Base-by-base conservation (phyloP, 768 basidiomycete genomes). In the Rhodosporidiobolus sp. region DNA sequence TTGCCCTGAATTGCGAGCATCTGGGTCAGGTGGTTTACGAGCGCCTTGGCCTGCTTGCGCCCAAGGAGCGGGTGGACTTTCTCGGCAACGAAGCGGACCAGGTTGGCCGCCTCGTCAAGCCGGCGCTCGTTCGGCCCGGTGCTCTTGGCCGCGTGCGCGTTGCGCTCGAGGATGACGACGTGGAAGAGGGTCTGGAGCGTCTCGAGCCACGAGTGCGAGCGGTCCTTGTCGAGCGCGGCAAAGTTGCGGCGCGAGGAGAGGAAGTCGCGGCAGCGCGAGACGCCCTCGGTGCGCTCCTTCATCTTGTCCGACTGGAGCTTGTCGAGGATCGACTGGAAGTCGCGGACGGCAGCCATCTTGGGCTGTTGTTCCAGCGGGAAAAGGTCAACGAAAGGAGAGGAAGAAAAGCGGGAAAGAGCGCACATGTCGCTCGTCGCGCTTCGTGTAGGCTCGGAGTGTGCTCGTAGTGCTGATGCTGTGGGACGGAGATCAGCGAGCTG, bases 61-160 rank as follows among this genome's bases (percentile, higher is more conserved):
- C 84, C 87, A 72, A 92, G 81, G 65, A 83, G 80, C 35, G 84
- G 83, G 9, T 87, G 84, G 14, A 86, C 86, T 63, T 85, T 83
- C 77, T 91, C 89, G 46, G 87, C 86, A 65, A 94, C 82, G 87
- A 87, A 89, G 43, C 93, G 87, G 30, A 96, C 83, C 2, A 85
- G 82, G 9, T 85, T 84, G 16, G 90, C 88, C 1, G 87, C 86
- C 20, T 90, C 88, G 9, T 84, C 83, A 19, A 96, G 85, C 56
- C 86, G 84, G 62, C 84, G 79, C 9, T 87, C 85, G 49, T 86
- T 84, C 30, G 85, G 79, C 22, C 78, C 66, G 16, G 84, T 83
- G 45, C 79, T 82, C 83, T 81, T 84, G 81, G 83, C 82, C 38
- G 83, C 77, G 30, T 70, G 83, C 17, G 83, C 83, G 24, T 73